Percentiles rank a stretch among this genome's conserved stretches.
These are phyloP conservation scores for Nymphaea colorata DNA, from an alignment of 164 flowering plant species.

Conservation along the genomic window DNA sequence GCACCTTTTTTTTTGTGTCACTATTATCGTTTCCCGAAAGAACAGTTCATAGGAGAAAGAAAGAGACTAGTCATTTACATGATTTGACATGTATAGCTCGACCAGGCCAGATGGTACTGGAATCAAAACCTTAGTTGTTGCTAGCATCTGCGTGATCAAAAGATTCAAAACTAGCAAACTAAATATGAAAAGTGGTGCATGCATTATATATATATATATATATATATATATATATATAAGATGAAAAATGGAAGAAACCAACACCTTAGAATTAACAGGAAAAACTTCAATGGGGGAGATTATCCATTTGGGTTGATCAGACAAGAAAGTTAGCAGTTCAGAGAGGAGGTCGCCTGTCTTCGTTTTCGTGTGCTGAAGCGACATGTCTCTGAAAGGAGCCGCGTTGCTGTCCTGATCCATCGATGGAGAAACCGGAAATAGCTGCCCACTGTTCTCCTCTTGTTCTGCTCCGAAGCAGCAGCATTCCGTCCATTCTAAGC, in stretches of 20 bases:
- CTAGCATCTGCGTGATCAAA: conserved; percentile 27
- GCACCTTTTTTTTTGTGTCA: too few relatives aligned
- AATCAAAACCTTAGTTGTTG: conserved; percentile 46
- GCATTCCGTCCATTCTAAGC: conserved; percentile 59
- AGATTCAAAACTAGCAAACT: background rate
- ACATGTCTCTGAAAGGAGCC: conserved; percentile 50
- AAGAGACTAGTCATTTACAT: conserved; percentile 19
- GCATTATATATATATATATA: too few relatives aligned
- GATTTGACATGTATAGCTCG: conserved; percentile 51
- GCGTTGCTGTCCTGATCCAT: background rate
- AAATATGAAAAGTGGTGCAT: background rate
- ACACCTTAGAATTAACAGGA: background rate
- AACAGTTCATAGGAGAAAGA: background rate
- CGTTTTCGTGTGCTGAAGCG: conserved; percentile 52
- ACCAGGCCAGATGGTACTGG: conserved; percentile 51
- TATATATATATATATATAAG: background rate
- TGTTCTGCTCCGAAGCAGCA: conserved; percentile 60
- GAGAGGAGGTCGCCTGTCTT: conserved; percentile 53
- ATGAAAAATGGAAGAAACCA: background rate
- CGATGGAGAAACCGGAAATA: conserved; percentile 28
- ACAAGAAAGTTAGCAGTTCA: conserved; percentile 28
- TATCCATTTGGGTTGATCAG: background rate
- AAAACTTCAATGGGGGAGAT: background rate
- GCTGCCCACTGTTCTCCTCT: conserved; percentile 16
- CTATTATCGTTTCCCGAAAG: background rate